Evolutionary conservation across 306 rosid species (phyloP), one percentile per base, ranked within the genome.

Genomic region (Prunus armeniaca): DNA sequence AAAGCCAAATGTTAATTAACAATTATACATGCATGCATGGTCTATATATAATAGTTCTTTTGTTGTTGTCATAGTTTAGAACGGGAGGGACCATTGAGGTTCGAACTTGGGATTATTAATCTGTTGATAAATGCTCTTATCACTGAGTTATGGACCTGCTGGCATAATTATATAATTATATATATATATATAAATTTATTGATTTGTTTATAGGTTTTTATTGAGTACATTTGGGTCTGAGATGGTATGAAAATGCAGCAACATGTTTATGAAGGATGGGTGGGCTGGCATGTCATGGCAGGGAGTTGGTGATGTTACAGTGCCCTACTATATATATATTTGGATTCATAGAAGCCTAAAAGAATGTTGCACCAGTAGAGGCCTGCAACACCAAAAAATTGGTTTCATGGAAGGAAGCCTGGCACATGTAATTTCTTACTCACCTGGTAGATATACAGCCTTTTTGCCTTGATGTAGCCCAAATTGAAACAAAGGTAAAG

Each of bases 191-290:
- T 34, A n/a, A 9, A 55, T 55, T 6, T 58, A 22, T 20, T 58
- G 34, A 24, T 24, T 3, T 60, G 5, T 3, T 22, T 12, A 60
- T 60, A 25, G 30, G 30, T 30, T 55, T 76, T 66, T 66, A 76
- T 56, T 22, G 71, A 51, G 9, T 58, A 41, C 3, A 27, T 12
- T 67, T 55, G 24, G 24, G 54, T 30, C n/a, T 6, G 6, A 20
- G 18, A 34, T 15, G 71, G 51, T 32, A 71, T 46, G 69, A 45
- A 71, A 68, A 71, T 63, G 64, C 46, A 51, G 56, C 56, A 18
- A 46, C 46, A 12, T 63, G 67, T 60, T 46, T 45, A 62, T 46
- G 25, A 65, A 73, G 56, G 38, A 45, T 32, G 46, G 9, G n/a
- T 5, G 50, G 77, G 73, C 69, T 19, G 72, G 60, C 56, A 70